These are phyloP conservation scores for Yarrowia porcina DNA, from an alignment of 805 yeast species.

Conservation along the genomic window DNA sequence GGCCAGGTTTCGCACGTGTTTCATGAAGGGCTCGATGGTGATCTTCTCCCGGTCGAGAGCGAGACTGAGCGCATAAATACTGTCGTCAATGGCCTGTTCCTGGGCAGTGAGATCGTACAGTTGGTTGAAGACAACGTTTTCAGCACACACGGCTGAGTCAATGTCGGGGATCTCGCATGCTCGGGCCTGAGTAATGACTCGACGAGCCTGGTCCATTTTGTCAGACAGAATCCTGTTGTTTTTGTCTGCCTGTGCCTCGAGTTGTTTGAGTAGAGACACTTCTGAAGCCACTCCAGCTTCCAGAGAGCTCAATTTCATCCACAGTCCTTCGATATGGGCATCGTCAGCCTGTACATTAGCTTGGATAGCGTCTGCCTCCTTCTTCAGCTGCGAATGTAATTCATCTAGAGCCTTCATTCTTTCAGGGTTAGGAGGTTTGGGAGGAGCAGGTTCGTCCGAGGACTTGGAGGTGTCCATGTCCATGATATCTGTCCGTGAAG, in stretches of 20 bases:
- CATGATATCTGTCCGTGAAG: conserved; percentile 27
- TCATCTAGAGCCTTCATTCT: conserved; percentile 33
- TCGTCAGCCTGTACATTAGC: conserved; percentile 34
- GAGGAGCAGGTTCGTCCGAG: conserved; percentile 34
- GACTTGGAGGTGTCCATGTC: conserved; percentile 27
- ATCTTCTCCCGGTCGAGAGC: conserved; percentile 51
- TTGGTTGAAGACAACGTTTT: conserved; percentile 56
- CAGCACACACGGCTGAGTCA: conserved; percentile 49
- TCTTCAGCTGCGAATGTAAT: conserved; percentile 33
- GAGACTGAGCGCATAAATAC: conserved; percentile 56
- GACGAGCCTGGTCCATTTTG: conserved; percentile 37
- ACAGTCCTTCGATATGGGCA: conserved; percentile 37
- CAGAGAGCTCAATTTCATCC: conserved; percentile 40
- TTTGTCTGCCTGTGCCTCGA: conserved; percentile 34
- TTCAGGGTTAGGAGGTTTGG: conserved; percentile 44
- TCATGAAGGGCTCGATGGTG: conserved; percentile 44
- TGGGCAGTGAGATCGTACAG: conserved; percentile 60
- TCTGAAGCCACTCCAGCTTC: conserved; percentile 41
- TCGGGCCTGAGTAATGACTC: conserved; percentile 39
- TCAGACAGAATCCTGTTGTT: conserved; percentile 37
- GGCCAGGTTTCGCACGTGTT: conserved; percentile 53
- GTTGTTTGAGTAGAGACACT: conserved; percentile 33
- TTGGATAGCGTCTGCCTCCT: conserved; percentile 32
- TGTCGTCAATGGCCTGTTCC: conserved; percentile 69
- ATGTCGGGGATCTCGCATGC: conserved; percentile 39